Evolutionary conservation across 2,329 filamentous ascomycete species (phyloP), one percentile per base, ranked within the genome.

Genomic region (Nemania sp.): DNA sequence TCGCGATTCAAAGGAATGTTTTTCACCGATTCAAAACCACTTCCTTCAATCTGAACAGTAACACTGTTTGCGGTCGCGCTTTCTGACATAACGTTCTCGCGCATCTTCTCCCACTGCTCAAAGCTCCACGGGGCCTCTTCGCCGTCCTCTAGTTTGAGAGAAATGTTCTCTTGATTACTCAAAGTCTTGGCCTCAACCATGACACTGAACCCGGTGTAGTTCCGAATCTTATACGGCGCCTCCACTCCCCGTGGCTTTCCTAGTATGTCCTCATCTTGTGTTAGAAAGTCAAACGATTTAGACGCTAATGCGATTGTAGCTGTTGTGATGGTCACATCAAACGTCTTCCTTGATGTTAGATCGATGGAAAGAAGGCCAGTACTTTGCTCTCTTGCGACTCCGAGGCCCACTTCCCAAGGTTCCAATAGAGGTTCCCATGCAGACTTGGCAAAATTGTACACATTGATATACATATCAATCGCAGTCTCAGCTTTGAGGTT

Each of bases 401-500:
- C 90, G 62, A 99, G 85, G 2, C 91, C 91, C n/a, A 97, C 79
- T 61, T 93, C 86, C 94, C 94, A 99, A 6, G 95, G 95, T 70
- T 99, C 94, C 22, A 99, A 84, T 28, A 99, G 75, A 3, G 94
- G 94, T 70, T 99, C 94, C 94, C 94, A 99, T 3, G 91, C 91
- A 0, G 94, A 99, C 71, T 99, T 99, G 12, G 94, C 94, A 73
- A 99, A 99, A 72, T 99, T 99, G 78, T 96, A 99, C 22, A 99
- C 88, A 66, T 97, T 99, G 64, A 95, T 83, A 71, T 96, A 96
- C 60, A 93, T 91, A 59, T 97, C 91, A 42, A 99, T 86, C n/a
- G 84, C 88, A 0, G 91, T 89, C 67, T 97, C 91, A 0, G 90
- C 93, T 65, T 86, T 91, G 71, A 99, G 80, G 19, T 86, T 88